phyloP scores from a whole-genome alignment of 495 filamentous ascomycete genomes.

The Polyplosphaeria fusca region DNA sequence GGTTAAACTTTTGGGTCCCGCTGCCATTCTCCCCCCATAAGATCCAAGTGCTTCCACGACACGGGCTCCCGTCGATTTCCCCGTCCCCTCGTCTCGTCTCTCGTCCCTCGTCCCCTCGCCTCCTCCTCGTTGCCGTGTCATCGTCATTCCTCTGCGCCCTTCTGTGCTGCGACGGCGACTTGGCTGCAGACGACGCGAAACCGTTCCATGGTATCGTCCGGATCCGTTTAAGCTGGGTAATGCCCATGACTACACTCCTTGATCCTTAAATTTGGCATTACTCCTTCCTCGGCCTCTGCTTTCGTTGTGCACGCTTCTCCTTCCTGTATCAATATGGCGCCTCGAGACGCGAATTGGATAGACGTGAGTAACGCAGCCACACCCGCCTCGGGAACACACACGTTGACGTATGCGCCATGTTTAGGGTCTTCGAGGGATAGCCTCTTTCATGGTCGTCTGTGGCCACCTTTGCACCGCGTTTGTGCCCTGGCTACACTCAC shows the following conservation, averaged over 20 bases:
- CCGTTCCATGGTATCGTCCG: neutral
- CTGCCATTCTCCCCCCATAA: neutral
- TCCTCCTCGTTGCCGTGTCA: neutral
- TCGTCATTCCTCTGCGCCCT: neutral
- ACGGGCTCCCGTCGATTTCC: neutral
- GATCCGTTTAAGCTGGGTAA: neutral
- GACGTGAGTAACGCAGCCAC: slow-evolving; percentile 21
- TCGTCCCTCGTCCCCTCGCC: neutral
- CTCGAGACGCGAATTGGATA: slow-evolving; percentile 36
- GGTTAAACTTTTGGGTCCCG: neutral
- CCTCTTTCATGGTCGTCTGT: slow-evolving; percentile 35
- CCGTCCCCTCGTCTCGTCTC: neutral
- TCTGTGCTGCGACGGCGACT: neutral
- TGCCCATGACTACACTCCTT: slow-evolving; percentile 14
- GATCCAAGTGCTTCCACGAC: neutral
- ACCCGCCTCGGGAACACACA: neutral
- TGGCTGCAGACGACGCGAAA: neutral
- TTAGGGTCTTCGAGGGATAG: slow-evolving; percentile 35
- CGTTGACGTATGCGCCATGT: slow-evolving; percentile 4
- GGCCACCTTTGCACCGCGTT: slow-evolving; percentile 36
- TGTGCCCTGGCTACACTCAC: slow-evolving; percentile 32
- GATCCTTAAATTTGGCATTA: neutral
- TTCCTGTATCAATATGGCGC: slow-evolving; percentile 14
- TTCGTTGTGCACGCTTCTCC: neutral
- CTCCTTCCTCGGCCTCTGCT: neutral